Base-by-base conservation (phyloP, 129 eudicot species). In the Logfia minima region DNA sequence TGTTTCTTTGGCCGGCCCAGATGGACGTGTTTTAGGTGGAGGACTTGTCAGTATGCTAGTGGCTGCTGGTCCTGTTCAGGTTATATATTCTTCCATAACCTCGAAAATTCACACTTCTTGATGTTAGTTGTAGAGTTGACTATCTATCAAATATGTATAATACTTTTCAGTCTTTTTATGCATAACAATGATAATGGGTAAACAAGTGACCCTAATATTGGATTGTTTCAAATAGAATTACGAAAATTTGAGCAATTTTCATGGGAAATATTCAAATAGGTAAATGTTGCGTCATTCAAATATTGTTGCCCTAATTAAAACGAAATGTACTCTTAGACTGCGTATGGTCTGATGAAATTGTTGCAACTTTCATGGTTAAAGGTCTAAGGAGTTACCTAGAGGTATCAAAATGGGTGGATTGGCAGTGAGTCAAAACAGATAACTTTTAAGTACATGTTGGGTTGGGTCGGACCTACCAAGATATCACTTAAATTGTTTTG, bases 11-110 rank as follows among this genome's bases (percentile, higher is more conserved):
- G 96, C 88, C 1, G 90, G 96, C 21, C 88, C 99, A 5, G 99
- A 95, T 85, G 97, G 96, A 48, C 92, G 94, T 14, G 96, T 91
- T 60, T 62, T 95, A 32, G 99, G 97, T 53, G 99, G 99, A 24
- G 88, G 94, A 28, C 93, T 94, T 77, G 92, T 94, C 76, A 96
- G 99, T 71, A 79, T 91, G 84, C 83, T 94, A 35, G 81, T 91
- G 32, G 97, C 96, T 29, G 97, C 94, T 48, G 84, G 94, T 28
- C 88, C 97, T 68, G 86, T 95, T 75, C 97, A 94, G 99, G 99
- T 94, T 66, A n/a, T 48, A 31, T 23, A 43, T 63, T 41, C 22
- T 29, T 64, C 69, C 21, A 64, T 64, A 29, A 5, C 16, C 29
- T 29, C 9, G 31, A 66, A 41, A 8, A 0, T 8, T 64, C 43